Conservation (phyloP, 306 rosid genomes). For the Datisca glomerata region DNA sequence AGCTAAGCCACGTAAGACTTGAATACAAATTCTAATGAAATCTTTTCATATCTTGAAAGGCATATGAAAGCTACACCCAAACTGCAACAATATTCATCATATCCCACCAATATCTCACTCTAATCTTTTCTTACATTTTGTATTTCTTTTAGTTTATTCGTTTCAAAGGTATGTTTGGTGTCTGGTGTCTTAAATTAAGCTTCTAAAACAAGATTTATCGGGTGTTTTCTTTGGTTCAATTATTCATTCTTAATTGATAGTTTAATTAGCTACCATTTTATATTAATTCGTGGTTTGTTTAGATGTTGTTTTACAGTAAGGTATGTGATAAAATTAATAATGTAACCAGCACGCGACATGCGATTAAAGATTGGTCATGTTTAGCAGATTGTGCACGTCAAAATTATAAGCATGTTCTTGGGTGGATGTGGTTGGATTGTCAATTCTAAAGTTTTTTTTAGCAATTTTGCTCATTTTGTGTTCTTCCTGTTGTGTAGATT, state of each 20-base stretch:
- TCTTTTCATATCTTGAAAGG: conserved; percentile 39
- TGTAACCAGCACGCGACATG: conserved; percentile 3
- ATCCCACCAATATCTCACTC: conserved; percentile 24
- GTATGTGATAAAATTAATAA: conserved; percentile 8
- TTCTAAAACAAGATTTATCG: too few relatives aligned
- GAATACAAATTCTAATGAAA: conserved; percentile 33
- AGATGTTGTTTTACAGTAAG: conserved; percentile 31
- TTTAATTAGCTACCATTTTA: too few relatives aligned
- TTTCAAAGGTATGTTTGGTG: too few relatives aligned
- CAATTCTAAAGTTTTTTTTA: neutral
- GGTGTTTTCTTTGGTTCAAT: neutral
- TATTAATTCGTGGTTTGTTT: too few relatives aligned
- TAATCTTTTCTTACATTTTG: conserved; percentile 12
- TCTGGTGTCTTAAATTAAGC: too few relatives aligned
- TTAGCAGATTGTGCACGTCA: too few relatives aligned
- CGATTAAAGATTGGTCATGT: too few relatives aligned
- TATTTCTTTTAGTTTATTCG: too few relatives aligned
- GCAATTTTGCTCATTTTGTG: neutral
- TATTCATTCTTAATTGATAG: too few relatives aligned
- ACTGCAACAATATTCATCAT: conserved; percentile 22
- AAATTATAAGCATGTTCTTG: conserved; percentile 1
- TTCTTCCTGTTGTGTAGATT: too few relatives aligned
- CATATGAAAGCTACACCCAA: conserved; percentile 40
- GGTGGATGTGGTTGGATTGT: neutral
- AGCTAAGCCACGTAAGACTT: conserved; percentile 45